These are phyloP conservation scores for Haplosporangium sp. DNA, from an alignment of 371 early-diverging fungal species.

Conservation along the genomic window DNA sequence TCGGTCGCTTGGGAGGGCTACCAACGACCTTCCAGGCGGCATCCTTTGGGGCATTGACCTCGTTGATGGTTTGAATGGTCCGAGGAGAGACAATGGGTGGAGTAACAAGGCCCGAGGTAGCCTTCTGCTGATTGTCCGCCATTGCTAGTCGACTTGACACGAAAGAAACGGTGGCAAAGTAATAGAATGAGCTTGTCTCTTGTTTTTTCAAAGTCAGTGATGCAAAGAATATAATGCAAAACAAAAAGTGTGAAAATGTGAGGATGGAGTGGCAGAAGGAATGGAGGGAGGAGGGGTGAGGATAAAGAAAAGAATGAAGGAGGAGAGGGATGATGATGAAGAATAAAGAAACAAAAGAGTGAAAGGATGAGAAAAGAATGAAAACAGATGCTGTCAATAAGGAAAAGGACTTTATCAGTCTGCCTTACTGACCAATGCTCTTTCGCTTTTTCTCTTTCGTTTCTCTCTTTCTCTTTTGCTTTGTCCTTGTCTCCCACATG, in stretches of 20 bases:
- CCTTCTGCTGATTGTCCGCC: slow-evolving; percentile 28
- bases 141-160: neutral
- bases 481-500: no score
- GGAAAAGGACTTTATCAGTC: no score
- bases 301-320: neutral
- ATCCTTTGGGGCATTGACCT: slow-evolving; percentile 8
- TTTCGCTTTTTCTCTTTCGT: neutral
- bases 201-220: neutral
- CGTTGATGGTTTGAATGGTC: slow-evolving; percentile 36
- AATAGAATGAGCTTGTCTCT: neutral
- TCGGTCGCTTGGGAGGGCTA: slow-evolving; percentile 39
- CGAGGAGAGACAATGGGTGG: slow-evolving; percentile 52
- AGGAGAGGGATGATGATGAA: neutral
- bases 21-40: slow-evolving; percentile 46
- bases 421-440: no score
- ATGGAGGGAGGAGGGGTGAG: neutral
- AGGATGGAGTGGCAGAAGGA: neutral
- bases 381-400: no score
- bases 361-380: neutral
- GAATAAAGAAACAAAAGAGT: neutral
- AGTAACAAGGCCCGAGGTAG: slow-evolving; percentile 41
- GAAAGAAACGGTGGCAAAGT: no score
- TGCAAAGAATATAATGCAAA: no score
- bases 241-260: no score
- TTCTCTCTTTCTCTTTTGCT: neutral